Evolutionary conservation across 108 stramenopile species (phyloP), one percentile per base, ranked within the genome.

Genomic region (Craspedostauros australis): DNA sequence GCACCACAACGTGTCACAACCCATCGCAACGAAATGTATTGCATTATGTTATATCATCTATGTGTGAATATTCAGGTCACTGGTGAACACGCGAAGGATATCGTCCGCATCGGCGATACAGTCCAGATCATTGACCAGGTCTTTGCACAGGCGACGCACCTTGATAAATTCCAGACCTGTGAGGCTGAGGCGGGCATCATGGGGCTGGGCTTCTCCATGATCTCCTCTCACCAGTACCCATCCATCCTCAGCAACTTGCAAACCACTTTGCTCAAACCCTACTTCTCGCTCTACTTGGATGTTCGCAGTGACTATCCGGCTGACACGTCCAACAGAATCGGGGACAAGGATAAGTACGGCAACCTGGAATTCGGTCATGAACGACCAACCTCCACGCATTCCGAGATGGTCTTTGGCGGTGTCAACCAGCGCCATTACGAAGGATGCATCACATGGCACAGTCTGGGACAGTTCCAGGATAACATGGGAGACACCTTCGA

Each of bases 381-480:
- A 38, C 38, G 45, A 55, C 49, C 61, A 37, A 39, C 22, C 6
- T 26, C 39, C 23, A 48, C 58, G 32, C 41, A 57, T 33, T 69
- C 67, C 19, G 61, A 73, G 61, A 33, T 79, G 16, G 49, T 71
- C n/a, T 63, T 73, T 30, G 78, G 78, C 0, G 73, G 69, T 31
- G 65, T 74, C 37, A 57, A 74, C 47, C 61, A 62, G 23, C 46
- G 46, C 3, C 60, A 74, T 28, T 79, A 79, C 42, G 19, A 48
- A 20, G 78, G 71, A 31, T 79, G 78, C 39, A 30, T 79, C n/a
- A 15, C 46, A 46, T 79, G 78, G 78, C 69, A 79, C 39, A 22
- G 46, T 15, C 30, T 79, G 27, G 68, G 72, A 26, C 49, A 73
- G 29, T 70, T 55, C 27, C n/a, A 48, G n/a, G 60, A 63, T 22